Conservation (phyloP, 78 protist species). For the Dictyostelium firmibasis region DNA sequence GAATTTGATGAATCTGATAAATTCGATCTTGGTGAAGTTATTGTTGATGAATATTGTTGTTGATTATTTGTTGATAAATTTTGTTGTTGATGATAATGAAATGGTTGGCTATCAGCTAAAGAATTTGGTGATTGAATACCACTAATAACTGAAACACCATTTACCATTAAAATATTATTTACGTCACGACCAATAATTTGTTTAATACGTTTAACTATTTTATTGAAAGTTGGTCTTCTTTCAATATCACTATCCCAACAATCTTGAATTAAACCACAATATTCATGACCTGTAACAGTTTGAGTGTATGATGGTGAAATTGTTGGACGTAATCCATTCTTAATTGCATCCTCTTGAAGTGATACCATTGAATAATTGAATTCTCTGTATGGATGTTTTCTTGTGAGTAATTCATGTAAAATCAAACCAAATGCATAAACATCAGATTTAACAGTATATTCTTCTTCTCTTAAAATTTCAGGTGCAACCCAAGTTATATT, state of each 20-base stretch:
- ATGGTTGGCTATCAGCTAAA: background rate
- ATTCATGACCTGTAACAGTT: conserved; percentile 51
- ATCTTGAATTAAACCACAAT: conserved; percentile 42
- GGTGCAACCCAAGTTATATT: conserved; percentile 84
- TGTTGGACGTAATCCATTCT: conserved; percentile 64
- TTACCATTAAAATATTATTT: background rate
- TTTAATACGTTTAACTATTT: conserved; percentile 44
- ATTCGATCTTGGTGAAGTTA: background rate
- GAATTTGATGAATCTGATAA: background rate
- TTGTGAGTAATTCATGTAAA: conserved; percentile 65
- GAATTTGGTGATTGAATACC: conserved; percentile 1
- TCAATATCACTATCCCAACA: conserved; percentile 78
- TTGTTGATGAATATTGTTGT: background rate
- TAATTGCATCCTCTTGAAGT: conserved; percentile 43
- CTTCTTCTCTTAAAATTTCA: conserved; percentile 71
- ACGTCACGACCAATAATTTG: conserved; percentile 42
- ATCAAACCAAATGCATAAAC: conserved; percentile 83
- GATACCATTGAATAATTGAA: conserved; percentile 59
- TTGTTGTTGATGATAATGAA: background rate
- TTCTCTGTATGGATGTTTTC: conserved; percentile 73
- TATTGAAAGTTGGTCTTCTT: conserved; percentile 65
- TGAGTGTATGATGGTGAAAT: conserved; percentile 3
- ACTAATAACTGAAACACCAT: background rate
- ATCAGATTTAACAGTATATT: conserved; percentile 73
- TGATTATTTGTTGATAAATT: background rate